These are phyloP conservation scores for Hyphopichia burtonii DNA, from an alignment of 1,139 yeast genomes.

Conservation along the genomic window DNA sequence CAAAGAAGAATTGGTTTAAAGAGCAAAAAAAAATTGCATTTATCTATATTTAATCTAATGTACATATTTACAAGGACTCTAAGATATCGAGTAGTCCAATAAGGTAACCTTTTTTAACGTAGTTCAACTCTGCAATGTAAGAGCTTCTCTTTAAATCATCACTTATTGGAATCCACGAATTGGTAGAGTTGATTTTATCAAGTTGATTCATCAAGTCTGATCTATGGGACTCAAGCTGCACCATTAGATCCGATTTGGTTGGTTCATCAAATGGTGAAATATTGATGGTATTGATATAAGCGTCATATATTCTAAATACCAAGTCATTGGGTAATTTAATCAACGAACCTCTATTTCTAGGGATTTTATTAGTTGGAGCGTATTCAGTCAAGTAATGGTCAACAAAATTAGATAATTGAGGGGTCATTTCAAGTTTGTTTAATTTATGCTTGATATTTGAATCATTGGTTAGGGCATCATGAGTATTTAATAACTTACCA, in stretches of 20 bases:
- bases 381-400: slow-evolving; percentile 7
- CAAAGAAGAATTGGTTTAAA: slow-evolving; percentile 30
- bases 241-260: neutral
- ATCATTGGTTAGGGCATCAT: slow-evolving; percentile 21
- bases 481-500: slow-evolving; percentile 16
- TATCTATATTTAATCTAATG: neutral
- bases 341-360: neutral
- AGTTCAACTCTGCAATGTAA: slow-evolving; percentile 20
- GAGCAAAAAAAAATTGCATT: neutral
- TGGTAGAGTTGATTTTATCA: neutral
- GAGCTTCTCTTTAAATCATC: neutral
- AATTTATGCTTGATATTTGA: slow-evolving; percentile 6
- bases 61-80: neutral
- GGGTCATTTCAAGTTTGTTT: slow-evolving; percentile 10
- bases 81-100: slow-evolving; percentile 15
- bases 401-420: slow-evolving; percentile 14
- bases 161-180: neutral
- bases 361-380: neutral
- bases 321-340: slow-evolving; percentile 1
- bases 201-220: neutral
- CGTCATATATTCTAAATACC: neutral
- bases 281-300: neutral
- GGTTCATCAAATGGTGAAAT: neutral
- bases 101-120: slow-evolving; percentile 23
- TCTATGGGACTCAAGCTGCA: neutral